Evolutionary conservation across 306 rosid genomes (phyloP).

Genomic region (Ceratonia siliqua): DNA sequence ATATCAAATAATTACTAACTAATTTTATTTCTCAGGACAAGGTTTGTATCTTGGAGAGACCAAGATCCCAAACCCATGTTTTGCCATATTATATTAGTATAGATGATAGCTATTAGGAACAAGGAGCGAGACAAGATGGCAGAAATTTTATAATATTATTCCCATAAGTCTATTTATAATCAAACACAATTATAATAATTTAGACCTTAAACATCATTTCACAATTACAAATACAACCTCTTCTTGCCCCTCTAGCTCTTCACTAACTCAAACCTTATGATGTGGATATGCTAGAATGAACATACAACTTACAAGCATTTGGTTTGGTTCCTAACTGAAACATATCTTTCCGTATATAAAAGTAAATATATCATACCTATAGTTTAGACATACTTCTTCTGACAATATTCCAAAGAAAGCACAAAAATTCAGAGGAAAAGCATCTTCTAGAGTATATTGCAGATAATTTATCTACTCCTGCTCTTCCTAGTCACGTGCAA

Average conservation of each 20-base stretch:
- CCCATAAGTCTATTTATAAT: not conserved
- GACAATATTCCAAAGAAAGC: too few relatives aligned
- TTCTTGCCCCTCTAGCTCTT: constrained; percentile 12
- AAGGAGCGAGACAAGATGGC: not conserved
- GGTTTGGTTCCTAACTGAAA: not conserved
- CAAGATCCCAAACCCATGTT: too few relatives aligned
- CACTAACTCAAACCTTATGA: not conserved
- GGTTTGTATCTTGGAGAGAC: too few relatives aligned
- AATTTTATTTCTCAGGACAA: too few relatives aligned
- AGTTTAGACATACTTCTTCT: not conserved
- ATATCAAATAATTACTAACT: too few relatives aligned
- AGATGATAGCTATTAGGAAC: not conserved
- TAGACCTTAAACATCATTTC: constrained; percentile 6
- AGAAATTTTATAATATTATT: constrained; percentile 4
- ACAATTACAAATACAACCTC: constrained; percentile 1
- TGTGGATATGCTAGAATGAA: too few relatives aligned
- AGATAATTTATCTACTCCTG: not conserved
- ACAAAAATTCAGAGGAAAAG: not conserved
- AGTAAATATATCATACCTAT: not conserved
- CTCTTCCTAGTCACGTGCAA: not conserved
- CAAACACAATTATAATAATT: not conserved
- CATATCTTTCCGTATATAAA: not conserved
- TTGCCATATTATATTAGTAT: too few relatives aligned
- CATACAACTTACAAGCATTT: not conserved
- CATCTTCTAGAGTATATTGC: not conserved